Conservation (phyloP, 805 yeast species). For the Torulaspora delbrueckii region DNA sequence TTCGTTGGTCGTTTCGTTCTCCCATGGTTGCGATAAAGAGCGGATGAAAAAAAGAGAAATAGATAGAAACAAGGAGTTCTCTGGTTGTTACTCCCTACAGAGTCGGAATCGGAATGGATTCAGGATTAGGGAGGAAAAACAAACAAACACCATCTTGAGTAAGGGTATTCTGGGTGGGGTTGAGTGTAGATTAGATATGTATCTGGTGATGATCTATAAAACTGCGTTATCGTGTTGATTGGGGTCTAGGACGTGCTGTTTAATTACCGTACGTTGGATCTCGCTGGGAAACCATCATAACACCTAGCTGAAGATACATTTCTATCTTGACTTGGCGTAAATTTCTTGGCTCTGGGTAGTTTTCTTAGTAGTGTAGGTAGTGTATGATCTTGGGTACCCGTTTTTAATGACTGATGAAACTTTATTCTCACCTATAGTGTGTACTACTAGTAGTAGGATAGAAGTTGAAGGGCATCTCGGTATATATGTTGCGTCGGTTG, state of each 20-base stretch:
- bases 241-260: conserved; percentile 14
- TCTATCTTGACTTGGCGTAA: not conserved
- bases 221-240: conserved; percentile 38
- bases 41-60: no score
- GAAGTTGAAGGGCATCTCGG: not conserved
- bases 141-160: not conserved
- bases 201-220: conserved; percentile 12
- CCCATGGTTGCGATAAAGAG: no score
- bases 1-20: no score
- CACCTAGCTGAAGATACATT: conserved; percentile 8
- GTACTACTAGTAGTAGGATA: not conserved
- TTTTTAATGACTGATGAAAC: not conserved
- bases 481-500: conserved; percentile 2
- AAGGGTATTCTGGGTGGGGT: not conserved
- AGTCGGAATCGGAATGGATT: no score
- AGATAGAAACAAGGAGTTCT: not conserved
- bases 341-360: not conserved
- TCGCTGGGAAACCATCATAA: conserved; percentile 17
- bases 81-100: not conserved
- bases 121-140: no score
- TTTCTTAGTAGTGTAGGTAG: no score
- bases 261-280: conserved; percentile 16
- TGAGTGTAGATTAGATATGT: not conserved
- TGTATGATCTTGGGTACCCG: not conserved
- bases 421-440: not conserved